Conservation (phyloP, 1,284 basidiomycete species). For the Trametes polyzona region DNA sequence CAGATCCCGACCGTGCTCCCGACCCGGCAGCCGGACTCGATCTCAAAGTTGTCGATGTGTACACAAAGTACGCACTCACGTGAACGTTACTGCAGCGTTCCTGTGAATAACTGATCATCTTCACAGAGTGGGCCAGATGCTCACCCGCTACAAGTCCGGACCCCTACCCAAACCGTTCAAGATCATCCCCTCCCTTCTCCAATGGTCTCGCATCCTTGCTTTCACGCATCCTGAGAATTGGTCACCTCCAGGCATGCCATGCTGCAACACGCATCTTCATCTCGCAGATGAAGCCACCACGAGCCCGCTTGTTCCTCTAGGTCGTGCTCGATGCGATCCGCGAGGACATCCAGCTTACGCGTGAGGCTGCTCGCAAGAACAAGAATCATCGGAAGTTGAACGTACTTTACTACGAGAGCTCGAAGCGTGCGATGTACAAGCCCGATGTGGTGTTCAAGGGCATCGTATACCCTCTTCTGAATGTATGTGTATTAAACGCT, state of each 20-base stretch:
- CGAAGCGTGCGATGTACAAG: slow-evolving; percentile 94
- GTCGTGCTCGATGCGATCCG: slow-evolving; percentile 92
- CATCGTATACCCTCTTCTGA: slow-evolving; percentile 93
- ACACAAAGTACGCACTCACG: slow-evolving; percentile 76
- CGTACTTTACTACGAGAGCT: slow-evolving; percentile 91
- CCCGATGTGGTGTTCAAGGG: slow-evolving; percentile 99
- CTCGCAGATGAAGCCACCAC: slow-evolving; percentile 94
- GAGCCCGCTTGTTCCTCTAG: slow-evolving; percentile 93
- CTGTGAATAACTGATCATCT: too few species aligned
- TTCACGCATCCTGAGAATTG: slow-evolving; percentile 92
- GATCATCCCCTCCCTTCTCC: slow-evolving; percentile 93
- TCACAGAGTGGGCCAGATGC: slow-evolving; percentile 80
- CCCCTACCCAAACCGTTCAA: slow-evolving; percentile 98
- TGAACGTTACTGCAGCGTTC: too few species aligned
- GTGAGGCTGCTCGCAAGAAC: slow-evolving; percentile 45
- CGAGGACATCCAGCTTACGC: slow-evolving; percentile 72
- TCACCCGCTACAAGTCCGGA: slow-evolving; percentile 94
- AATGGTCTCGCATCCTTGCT: slow-evolving; percentile 96
- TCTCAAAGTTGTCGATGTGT: slow-evolving; percentile 95
- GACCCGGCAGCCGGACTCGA: slow-evolving; percentile 93
- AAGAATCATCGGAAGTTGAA: slow-evolving; percentile 86
- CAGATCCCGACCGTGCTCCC: slow-evolving; percentile 65
- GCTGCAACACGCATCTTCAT: slow-evolving; percentile 97
- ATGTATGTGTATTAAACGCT: slow-evolving; percentile 64
- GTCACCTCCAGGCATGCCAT: slow-evolving; percentile 94